Percentiles rank a stretch among this genome's conserved stretches.
Conservation (phyloP, 305 asterid genomes). For the Ilex paraguariensis region DNA sequence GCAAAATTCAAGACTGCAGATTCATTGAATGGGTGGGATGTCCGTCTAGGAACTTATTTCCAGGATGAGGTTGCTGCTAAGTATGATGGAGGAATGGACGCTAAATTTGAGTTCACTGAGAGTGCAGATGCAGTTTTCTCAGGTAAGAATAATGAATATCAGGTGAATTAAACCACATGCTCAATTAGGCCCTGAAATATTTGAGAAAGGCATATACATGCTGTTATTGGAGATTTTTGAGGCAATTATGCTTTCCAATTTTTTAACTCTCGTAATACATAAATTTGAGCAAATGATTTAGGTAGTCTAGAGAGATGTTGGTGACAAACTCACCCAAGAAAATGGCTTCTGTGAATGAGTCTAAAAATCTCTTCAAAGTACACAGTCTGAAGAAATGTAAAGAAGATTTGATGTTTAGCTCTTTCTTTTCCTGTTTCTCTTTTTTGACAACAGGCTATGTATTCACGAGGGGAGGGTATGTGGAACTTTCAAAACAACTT, state of each 20-base stretch:
- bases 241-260: too few species aligned
- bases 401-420: too few species aligned
- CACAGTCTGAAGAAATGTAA: too few species aligned
- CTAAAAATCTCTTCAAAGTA: too few species aligned
- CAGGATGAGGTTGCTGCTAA: conserved; percentile 75
- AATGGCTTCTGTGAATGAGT: too few species aligned
- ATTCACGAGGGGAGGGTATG: conserved; percentile 86
- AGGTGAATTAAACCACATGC: conserved; percentile 1
- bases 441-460: conserved; percentile 60
- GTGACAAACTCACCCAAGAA: too few species aligned
- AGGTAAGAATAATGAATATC: conserved; percentile 34
- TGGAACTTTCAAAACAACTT: conserved; percentile 67
- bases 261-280: too few species aligned
- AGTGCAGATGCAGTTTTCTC: conserved; percentile 65
- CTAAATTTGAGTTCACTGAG: conserved; percentile 75
- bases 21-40: conserved; percentile 83
- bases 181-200: not conserved
- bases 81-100: conserved; percentile 97
- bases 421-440: conserved; percentile 1
- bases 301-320: too few species aligned
- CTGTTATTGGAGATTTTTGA: too few species aligned
- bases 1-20: conserved; percentile 83
- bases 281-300: too few species aligned
- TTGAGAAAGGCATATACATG: too few species aligned
- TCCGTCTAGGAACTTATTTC: conserved; percentile 85